A percentile compares a stretch with the other conserved stretches of the same genome.
These are phyloP conservation scores for Emergomyces orientalis DNA, from an alignment of 2,329 filamentous ascomycete genomes.

Conservation along the genomic window DNA sequence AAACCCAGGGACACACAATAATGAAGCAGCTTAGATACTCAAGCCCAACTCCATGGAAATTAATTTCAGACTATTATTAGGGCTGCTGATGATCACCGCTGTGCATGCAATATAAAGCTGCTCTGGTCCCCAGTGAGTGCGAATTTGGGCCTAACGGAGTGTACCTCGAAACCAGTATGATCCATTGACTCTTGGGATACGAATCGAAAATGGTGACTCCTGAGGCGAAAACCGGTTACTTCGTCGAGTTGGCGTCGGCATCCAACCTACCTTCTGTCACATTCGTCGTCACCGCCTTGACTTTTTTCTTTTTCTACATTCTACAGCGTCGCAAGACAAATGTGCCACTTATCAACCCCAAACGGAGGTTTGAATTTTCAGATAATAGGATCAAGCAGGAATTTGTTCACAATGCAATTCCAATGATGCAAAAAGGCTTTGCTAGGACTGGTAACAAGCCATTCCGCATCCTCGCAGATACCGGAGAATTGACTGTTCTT, in stretches of 20 bases:
- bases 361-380: conserved; percentile 5
- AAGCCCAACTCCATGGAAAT: not conserved
- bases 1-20: not conserved
- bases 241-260: not conserved
- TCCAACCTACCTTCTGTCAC: conserved; percentile 1
- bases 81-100: not conserved
- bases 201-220: conserved; percentile 1
- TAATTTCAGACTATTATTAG: not conserved
- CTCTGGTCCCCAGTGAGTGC: not conserved
- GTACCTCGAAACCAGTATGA: not conserved
- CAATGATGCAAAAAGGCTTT: not conserved
- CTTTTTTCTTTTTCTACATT: not conserved
- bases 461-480: conserved; percentile 1
- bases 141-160: no score
- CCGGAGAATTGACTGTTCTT: not conserved
- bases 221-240: not conserved
- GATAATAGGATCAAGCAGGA: conserved; percentile 3
- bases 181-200: no score
- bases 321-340: conserved; percentile 3
- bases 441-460: conserved; percentile 6
- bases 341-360: not conserved
- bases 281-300: conserved; percentile 2
- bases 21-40: not conserved
- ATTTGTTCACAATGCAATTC: conserved; percentile 1
- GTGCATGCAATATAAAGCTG: not conserved